These are phyloP conservation scores for Mycena rosella DNA, from an alignment of 768 basidiomycete species.

Conservation along the genomic window DNA sequence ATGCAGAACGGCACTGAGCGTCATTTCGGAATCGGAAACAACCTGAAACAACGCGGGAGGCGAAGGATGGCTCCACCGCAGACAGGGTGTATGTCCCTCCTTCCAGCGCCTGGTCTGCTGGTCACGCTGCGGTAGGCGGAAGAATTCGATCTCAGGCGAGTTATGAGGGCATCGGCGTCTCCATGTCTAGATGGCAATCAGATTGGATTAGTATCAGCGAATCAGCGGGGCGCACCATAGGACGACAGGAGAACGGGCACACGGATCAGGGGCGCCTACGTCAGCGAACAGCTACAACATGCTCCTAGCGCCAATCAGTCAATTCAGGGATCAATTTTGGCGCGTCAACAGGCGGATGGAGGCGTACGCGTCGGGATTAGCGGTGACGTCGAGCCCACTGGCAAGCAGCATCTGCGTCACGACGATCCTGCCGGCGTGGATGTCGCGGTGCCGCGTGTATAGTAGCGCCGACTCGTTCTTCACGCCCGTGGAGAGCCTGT, in stretches of 20 bases:
- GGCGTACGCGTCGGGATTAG: conserved; percentile 65
- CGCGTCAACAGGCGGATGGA: conserved; percentile 74
- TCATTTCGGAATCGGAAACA: conserved; percentile 75
- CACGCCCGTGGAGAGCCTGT: conserved; percentile 86
- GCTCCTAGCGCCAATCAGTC: conserved; percentile 48
- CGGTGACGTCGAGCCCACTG: conserved; percentile 79
- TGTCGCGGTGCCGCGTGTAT: conserved; percentile 84
- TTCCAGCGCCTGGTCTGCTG: conserved; percentile 85
- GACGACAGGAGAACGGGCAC: conserved; percentile 45
- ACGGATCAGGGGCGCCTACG: conserved; percentile 54
- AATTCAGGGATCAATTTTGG: background rate
- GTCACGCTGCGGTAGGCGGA: conserved; percentile 56
- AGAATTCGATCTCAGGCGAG: conserved; percentile 79
- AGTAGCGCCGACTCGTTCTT: conserved; percentile 79
- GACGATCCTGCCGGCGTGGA: conserved; percentile 85
- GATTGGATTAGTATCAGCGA: background rate
- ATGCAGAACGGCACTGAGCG: conserved; percentile 52
- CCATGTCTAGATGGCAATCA: conserved; percentile 49
- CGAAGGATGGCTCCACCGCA: conserved; percentile 71
- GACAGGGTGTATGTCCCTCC: conserved; percentile 85
- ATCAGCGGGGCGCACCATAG: conserved; percentile 40
- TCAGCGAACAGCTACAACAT: conserved; percentile 71
- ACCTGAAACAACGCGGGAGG: conserved; percentile 34
- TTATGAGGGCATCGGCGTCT: conserved; percentile 66
- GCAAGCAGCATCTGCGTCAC: conserved; percentile 89